Base-by-base conservation (phyloP, 176 grass and related monocot genomes). In the Oryza meridionalis region DNA sequence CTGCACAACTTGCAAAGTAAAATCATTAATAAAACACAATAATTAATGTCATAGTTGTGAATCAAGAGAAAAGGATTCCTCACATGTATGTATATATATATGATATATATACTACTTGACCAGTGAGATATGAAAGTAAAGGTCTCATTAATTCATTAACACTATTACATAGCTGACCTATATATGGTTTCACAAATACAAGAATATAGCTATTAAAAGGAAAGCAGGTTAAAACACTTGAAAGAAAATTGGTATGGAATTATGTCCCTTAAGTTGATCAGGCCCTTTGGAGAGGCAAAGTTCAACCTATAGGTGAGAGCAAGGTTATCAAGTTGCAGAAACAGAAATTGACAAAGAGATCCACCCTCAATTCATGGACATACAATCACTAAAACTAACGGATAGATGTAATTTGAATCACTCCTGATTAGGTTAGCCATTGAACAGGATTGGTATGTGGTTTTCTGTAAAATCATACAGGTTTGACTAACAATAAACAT, bases 1-100 rank as follows among this genome's bases (percentile, higher is more conserved):
- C 96, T 99, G 88, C 71, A 88, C 40, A 82, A 65, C 72, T 78
- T 81, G 51, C 22, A 65, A 85, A 70, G 62, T 83, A 77, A 87
- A 65, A 79, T 69, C 79, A 86, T 33, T 29, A 9, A 24, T 45
- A 27, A 45, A 73, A 74, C 13, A 75, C 46, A 62, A 53, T 38
- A 42, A 10, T n/a, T 69, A 19, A 76, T 25, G 33, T 27, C 31
- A 17, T 67, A 75, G 22, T 19, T 81, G 71, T 17, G 72, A 82
- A 71, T 6, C 8, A 44, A 65, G 43, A 63, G 22, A 76, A 84
- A 84, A 15, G 69, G 70, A n/a, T 45, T 21, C 55, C 33, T 83
- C 17, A 2, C 58, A 37, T 47, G 69, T 24, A 84, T 68, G 59
- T 59, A 9, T 4, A n/a, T 68, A 67, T 59, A 9, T 61, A n/a